Evolutionary conservation across 2,329 filamentous ascomycete species (phyloP).

Genomic region (Cryphonectria carpinicola): DNA sequence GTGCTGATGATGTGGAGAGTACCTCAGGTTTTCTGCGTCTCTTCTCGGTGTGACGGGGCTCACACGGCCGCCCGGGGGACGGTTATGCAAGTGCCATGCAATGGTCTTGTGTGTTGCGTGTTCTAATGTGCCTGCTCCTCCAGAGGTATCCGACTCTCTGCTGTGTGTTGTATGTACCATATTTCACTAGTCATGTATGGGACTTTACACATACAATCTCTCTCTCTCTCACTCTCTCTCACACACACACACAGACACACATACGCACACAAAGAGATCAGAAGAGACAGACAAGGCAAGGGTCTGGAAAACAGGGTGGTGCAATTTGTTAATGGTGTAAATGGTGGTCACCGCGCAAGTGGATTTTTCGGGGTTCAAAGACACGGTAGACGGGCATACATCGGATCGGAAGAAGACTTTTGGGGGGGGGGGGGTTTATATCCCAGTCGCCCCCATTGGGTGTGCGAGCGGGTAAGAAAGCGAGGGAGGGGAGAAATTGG

Average conservation of each 20-base stretch:
- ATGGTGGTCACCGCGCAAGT: conserved; percentile 6
- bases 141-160: background rate
- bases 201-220: background rate
- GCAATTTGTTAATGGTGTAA: background rate
- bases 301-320: background rate
- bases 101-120: too few relatives aligned
- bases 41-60: too few relatives aligned
- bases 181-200: background rate
- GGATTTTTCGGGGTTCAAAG: conserved; percentile 15
- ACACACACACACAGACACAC: background rate
- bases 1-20: background rate
- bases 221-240: background rate
- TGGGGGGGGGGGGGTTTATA: background rate
- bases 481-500: background rate
- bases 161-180: background rate
- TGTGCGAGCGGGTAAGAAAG: background rate
- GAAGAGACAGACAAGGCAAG: background rate
- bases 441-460: background rate
- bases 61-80: too few relatives aligned
- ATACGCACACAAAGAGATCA: background rate
- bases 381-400: conserved; percentile 13
- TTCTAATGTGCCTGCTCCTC: too few relatives aligned
- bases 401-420: background rate
- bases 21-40: too few relatives aligned
- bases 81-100: too few relatives aligned